A percentile compares a stretch with the other conserved stretches of the same genome.
Conservation (phyloP, 2,329 filamentous ascomycete species). For the Colletotrichum sansevieriae region DNA sequence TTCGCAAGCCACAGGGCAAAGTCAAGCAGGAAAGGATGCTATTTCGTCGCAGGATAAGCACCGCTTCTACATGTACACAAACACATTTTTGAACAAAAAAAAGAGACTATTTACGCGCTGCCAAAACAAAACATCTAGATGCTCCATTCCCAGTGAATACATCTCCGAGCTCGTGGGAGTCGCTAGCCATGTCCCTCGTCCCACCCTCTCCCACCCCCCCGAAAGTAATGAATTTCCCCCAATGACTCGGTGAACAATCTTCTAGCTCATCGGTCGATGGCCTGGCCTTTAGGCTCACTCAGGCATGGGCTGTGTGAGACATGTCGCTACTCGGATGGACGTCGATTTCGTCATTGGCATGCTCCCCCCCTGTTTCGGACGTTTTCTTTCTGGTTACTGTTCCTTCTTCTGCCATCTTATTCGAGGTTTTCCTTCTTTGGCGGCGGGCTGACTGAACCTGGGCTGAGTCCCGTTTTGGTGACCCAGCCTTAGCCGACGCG, state of each 20-base stretch:
- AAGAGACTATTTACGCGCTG: conserved; percentile 23
- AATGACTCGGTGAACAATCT: conserved; percentile 13
- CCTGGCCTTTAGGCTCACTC: conserved; percentile 8
- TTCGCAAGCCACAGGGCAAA: conserved; percentile 5
- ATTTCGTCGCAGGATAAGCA: conserved; percentile 21
- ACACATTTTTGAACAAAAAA: conserved; percentile 23
- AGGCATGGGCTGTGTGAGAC: conserved; percentile 17
- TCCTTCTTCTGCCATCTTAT: conserved; percentile 8
- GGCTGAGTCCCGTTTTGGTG: too few relatives aligned
- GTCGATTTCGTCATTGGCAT: conserved; percentile 14
- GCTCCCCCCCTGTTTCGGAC: not conserved
- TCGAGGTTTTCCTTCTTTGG: conserved; percentile 1
- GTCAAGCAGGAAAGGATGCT: conserved; percentile 26
- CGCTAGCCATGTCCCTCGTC: too few relatives aligned
- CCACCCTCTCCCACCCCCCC: too few relatives aligned
- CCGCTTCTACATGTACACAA: conserved; percentile 25
- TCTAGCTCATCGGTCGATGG: conserved; percentile 29
- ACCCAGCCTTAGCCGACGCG: not conserved
- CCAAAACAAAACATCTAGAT: conserved; percentile 7
- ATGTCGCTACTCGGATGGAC: not conserved
- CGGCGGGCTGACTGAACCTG: not conserved
- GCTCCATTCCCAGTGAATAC: not conserved
- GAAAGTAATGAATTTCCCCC: not conserved
- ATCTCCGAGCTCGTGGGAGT: too few relatives aligned
- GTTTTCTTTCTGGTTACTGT: conserved; percentile 5